Evolutionary conservation across 2,329 filamentous ascomycete genomes (phyloP).

Genomic region (Penicillium thymicola): DNA sequence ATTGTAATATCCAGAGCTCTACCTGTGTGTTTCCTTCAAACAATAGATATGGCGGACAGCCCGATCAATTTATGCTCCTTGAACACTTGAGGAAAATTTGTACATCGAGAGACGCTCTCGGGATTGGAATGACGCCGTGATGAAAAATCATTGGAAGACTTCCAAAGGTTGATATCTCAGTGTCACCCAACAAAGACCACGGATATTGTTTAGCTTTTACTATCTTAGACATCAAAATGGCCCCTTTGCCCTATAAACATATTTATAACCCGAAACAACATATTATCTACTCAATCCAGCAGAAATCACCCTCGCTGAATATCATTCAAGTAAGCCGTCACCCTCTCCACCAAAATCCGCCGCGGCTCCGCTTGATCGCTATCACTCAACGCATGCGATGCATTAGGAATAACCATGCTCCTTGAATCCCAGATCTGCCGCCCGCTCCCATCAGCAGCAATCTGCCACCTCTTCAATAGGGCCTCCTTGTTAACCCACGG

Average conservation of each 20-base stretch:
- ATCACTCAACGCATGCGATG: conserved; percentile 32
- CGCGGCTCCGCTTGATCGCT: conserved; percentile 40
- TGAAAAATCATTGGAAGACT: not conserved
- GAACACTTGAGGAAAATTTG: not conserved
- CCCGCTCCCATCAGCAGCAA: conserved; percentile 33
- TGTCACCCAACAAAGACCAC: not conserved
- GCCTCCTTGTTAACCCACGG: conserved; percentile 44
- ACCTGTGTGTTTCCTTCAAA: not conserved
- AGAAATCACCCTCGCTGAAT: conserved; percentile 11
- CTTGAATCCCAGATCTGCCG: conserved; percentile 44
- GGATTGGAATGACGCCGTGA: not conserved
- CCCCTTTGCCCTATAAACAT: not conserved
- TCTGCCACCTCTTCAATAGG: conserved; percentile 41
- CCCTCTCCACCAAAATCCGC: conserved; percentile 49
- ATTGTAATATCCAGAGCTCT: not conserved
- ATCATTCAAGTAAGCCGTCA: conserved; percentile 49
- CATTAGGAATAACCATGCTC: conserved; percentile 47
- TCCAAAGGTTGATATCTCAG: not conserved
- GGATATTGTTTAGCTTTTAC: not conserved
- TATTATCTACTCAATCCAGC: not conserved
- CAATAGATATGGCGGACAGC: not conserved
- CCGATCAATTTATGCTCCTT: not conserved
- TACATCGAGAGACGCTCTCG: not conserved
- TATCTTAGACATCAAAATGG: not conserved
- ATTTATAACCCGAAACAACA: not conserved